Evolutionary conservation across 768 basidiomycete genomes (phyloP), one percentile per base, ranked within the genome.

Genomic region (Gyrodon lividus): DNA sequence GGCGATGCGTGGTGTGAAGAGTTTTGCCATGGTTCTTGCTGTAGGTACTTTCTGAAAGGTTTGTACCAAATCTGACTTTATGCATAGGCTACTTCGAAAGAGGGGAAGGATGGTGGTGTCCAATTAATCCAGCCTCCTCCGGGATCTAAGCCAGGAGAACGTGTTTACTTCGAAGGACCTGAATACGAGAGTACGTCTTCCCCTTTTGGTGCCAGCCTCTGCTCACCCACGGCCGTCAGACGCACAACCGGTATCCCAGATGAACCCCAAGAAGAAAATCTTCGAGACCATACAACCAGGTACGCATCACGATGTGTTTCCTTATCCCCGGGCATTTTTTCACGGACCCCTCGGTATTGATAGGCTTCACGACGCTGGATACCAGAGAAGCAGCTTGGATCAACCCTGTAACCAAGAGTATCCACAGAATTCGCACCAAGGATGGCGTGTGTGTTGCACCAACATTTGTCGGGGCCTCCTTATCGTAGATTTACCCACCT

Each of bases 241-340:
- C 59, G 77, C 77, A 1, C 78, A 75, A 17, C 89, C 94, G 0
- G 73, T 96, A 20, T 63, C 87, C 6, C 92, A 95, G 62, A 76
- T 99, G 51, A 98, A 98, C 70, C 97, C 97, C 12, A 99, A 98
- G 75, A 98, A 97, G 77, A 99, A 98, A 74, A 90, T 98, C 28
- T 99, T 98, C 62, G 97, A 99, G 73, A 87, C 94, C 0, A 83
- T 99, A 44, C 97, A 97, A 66, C 93, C 94, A 45, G 88, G 92
- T 86, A 59, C 20, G 70, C 42, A 41, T 9, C 5, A 14, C 26
- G 14, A 0, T 30, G 26, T 30, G 47, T n/a, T 49, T 48, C 31
- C 41, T 57, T 43, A 40, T 46, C 42, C 41, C 38, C 7, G 5
- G 23, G 43, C 24, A 14, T 43, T n/a, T 51, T 49, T 31, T 48